These are phyloP conservation scores for Dioscorea dumetorum DNA, from an alignment of 106 monocot species.

Conservation along the genomic window DNA sequence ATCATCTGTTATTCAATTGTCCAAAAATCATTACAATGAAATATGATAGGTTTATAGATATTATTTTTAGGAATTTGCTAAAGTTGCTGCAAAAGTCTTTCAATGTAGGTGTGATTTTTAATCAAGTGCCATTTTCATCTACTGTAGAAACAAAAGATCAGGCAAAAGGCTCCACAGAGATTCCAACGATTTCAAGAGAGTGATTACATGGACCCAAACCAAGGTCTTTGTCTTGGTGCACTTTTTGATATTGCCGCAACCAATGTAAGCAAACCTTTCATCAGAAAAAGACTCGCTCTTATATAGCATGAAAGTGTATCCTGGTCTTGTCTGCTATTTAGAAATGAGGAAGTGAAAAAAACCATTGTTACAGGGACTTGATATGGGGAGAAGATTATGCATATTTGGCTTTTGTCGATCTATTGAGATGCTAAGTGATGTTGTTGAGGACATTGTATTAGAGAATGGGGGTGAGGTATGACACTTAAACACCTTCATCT, in stretches of 20 bases:
- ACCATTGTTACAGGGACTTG: slow-evolving; percentile 51
- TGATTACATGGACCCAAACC: slow-evolving; percentile 92
- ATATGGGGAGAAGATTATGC: slow-evolving; percentile 87
- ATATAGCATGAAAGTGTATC: no score
- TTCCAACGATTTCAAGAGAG: slow-evolving; percentile 70
- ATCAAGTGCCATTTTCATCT: no score
- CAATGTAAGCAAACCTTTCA: slow-evolving; percentile 47
- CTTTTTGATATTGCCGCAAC: slow-evolving; percentile 98
- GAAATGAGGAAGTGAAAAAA: neutral
- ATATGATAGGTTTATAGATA: no score
- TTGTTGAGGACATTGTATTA: slow-evolving; percentile 85
- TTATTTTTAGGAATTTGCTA: no score
- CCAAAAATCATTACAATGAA: no score
- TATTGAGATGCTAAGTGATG: slow-evolving; percentile 97
- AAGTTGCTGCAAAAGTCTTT: no score
- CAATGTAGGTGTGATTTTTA: no score
- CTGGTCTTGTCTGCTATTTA: no score
- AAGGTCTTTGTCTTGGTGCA: slow-evolving; percentile 92
- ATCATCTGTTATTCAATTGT: no score
- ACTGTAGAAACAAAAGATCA: slow-evolving; percentile 47
- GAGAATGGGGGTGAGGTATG: slow-evolving; percentile 96
- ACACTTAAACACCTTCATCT: neutral
- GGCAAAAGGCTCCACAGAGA: slow-evolving; percentile 38
- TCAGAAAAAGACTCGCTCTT: no score
- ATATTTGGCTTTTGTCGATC: slow-evolving; percentile 95